Conservation (phyloP, 352 stramenopile genomes). For the Globisporangium ultimum region DNA sequence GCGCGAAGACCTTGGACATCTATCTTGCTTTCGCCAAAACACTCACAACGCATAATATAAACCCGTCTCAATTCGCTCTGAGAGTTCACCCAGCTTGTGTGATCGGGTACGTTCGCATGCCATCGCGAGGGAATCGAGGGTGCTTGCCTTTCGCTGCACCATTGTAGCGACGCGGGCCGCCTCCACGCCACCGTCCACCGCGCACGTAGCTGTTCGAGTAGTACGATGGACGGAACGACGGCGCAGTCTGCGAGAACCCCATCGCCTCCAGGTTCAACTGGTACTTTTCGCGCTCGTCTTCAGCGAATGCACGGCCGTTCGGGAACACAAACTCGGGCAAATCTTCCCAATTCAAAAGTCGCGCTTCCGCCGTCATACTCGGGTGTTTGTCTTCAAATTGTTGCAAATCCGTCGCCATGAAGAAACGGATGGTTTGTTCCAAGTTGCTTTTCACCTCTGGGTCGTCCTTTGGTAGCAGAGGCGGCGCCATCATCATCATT, state of each 20-base stretch:
- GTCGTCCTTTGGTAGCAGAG: conserved; percentile 49
- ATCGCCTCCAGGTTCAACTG: conserved; percentile 58
- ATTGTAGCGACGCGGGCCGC: conserved; percentile 43
- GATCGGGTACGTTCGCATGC: conserved; percentile 11
- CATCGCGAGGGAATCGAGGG: conserved; percentile 26
- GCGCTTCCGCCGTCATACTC: conserved; percentile 58
- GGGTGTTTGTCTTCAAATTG: conserved; percentile 72
- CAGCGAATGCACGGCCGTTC: conserved; percentile 36
- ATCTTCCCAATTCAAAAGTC: conserved; percentile 54
- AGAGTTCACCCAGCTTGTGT: conserved; percentile 10
- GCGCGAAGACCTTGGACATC: too few species aligned
- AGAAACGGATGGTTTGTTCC: conserved; percentile 79
- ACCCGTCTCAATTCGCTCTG: background rate
- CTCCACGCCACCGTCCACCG: conserved; percentile 45
- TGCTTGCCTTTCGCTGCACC: conserved; percentile 35
- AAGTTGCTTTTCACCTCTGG: conserved; percentile 66
- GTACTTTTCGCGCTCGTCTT: conserved; percentile 55
- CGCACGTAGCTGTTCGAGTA: conserved; percentile 44
- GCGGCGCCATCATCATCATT: conserved; percentile 8
- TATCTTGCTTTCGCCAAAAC: too few species aligned
- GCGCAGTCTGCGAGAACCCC: conserved; percentile 43
- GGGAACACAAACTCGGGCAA: conserved; percentile 74
- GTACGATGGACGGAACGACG: conserved; percentile 41
- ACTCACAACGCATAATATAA: background rate
- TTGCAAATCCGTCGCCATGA: conserved; percentile 79